Base-by-base conservation (phyloP, 305 asterid genomes). In the Fraxinus xanthoxyloides region DNA sequence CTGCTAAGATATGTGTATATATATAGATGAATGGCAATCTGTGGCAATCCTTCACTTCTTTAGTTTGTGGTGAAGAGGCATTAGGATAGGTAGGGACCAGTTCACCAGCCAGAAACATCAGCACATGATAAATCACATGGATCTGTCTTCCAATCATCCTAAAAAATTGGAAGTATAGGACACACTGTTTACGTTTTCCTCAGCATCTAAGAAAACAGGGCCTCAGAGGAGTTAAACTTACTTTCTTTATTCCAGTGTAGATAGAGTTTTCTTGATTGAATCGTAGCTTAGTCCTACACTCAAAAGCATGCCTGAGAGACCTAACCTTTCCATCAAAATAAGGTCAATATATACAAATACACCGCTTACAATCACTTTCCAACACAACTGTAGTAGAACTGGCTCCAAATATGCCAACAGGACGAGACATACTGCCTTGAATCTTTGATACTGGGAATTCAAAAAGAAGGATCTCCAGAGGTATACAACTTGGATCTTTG, bases 81-180 rank as follows among this genome's bases (percentile, higher is more conserved):
- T 32, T 28, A 28, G 2, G 34, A 31, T 31, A 26, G 32, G 8
- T 65, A 2, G 51, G 78, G 59, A 34, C 35, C 67, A 13, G 4
- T 3, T 75, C 30, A 67, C 15, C 77, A 75, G 32, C 15, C 32
- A 76, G n/a, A 79, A 78, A 75, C 83, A 65, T 4, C 10, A 31
- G 23, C 61, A 17, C 77, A 73, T 79, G 76, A 67, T 36, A 26
- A 13, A 28, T 61, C 86, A 78, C 87, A 86, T 85, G 86, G 56
- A 61, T 63, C 76, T 84, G 87, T 70, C 85, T 24, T 63, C 81
- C 48, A 35, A 23, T 21, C 15, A 10, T 23, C 72, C 24, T 1
- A 21, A 7, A 23, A 0, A 61, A 6, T 61, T 19, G 12, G 1
- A 61, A 21, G 13, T 61, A 0, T 19, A 23, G 30, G 28, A 59